A percentile compares a stretch with the other conserved stretches of the same genome.
Evolutionary conservation across 768 basidiomycete species (phyloP).

Genomic region (Brasilioporus rufonigricans): DNA sequence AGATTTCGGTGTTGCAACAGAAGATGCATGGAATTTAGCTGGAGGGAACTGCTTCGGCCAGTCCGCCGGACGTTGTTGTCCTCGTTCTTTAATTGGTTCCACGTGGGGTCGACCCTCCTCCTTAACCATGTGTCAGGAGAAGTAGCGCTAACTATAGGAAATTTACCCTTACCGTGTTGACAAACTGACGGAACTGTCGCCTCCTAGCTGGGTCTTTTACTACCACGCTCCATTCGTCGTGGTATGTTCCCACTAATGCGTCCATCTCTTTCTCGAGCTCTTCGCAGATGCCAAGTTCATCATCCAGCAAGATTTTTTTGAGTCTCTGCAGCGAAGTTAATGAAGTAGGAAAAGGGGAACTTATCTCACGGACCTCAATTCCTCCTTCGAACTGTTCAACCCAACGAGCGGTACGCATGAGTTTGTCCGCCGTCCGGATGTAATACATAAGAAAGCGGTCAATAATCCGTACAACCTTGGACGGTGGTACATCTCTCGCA

Average conservation of each 20-base stretch:
- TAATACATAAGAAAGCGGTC: slow-evolving; percentile 69
- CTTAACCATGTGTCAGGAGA: background rate
- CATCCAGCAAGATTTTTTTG: slow-evolving; percentile 60
- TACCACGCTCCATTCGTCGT: slow-evolving; percentile 68
- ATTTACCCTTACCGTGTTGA: slow-evolving; percentile 51
- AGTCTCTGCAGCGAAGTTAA: slow-evolving; percentile 43
- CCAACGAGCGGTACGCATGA: slow-evolving; percentile 74
- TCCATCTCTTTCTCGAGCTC: slow-evolving; percentile 69
- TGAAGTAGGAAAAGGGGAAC: background rate
- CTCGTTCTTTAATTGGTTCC: slow-evolving; percentile 58
- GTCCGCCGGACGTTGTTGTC: slow-evolving; percentile 61
- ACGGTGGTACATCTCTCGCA: slow-evolving; percentile 64
- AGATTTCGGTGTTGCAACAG: slow-evolving; percentile 42
- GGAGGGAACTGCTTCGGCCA: slow-evolving; percentile 61
- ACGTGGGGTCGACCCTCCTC: slow-evolving; percentile 9
- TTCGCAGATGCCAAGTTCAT: slow-evolving; percentile 68
- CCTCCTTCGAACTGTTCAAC: slow-evolving; percentile 69
- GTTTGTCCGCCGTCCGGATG: slow-evolving; percentile 68
- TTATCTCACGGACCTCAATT: slow-evolving; percentile 43
- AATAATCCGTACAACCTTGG: slow-evolving; percentile 57
- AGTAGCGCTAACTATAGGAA: background rate
- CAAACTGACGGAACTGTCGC: slow-evolving; percentile 60
- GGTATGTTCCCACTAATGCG: slow-evolving; percentile 59
- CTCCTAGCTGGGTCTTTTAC: slow-evolving; percentile 51
- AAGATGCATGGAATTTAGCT: slow-evolving; percentile 40